Evolutionary conservation across 2,329 filamentous ascomycete genomes (phyloP).

Genomic region (Phaeoacremonium minimum): DNA sequence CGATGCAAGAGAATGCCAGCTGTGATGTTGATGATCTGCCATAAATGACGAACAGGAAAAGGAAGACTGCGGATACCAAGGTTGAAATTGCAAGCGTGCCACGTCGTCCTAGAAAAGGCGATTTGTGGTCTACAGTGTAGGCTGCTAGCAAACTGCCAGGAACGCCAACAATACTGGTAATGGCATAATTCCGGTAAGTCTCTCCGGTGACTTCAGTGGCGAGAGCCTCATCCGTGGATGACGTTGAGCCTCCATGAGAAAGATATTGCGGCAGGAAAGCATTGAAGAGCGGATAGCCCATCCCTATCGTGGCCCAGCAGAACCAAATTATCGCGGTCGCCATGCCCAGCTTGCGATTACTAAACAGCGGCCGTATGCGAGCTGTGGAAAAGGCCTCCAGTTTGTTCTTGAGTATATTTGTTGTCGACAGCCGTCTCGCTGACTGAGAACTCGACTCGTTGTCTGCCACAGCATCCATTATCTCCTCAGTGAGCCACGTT

Average conservation of each 20-base stretch:
- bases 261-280: constrained; percentile 87
- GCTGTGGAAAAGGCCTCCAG: constrained; percentile 63
- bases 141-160: constrained; percentile 73
- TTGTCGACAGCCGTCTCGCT: constrained; percentile 19
- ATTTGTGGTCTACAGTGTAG: constrained; percentile 63
- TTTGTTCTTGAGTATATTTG: constrained; percentile 49
- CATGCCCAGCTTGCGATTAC: constrained; percentile 43
- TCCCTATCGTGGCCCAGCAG: constrained; percentile 76
- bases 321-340: constrained; percentile 65
- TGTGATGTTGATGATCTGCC: constrained; percentile 53
- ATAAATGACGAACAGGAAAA: constrained; percentile 62
- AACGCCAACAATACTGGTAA: constrained; percentile 72
- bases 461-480: constrained; percentile 52
- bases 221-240: constrained; percentile 27
- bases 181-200: constrained; percentile 77
- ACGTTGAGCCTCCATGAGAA: constrained; percentile 43
- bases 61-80: constrained; percentile 61
- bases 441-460: constrained; percentile 13
- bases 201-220: constrained; percentile 32
- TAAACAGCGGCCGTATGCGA: constrained; percentile 63
- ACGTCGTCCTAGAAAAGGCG: constrained; percentile 61
- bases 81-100: constrained; percentile 68
- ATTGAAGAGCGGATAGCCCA: constrained; percentile 87
- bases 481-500: constrained; percentile 74
- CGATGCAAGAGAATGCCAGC: constrained; percentile 62